phyloP scores from a whole-genome alignment of 306 rosid genomes.

The Pueraria montana region DNA sequence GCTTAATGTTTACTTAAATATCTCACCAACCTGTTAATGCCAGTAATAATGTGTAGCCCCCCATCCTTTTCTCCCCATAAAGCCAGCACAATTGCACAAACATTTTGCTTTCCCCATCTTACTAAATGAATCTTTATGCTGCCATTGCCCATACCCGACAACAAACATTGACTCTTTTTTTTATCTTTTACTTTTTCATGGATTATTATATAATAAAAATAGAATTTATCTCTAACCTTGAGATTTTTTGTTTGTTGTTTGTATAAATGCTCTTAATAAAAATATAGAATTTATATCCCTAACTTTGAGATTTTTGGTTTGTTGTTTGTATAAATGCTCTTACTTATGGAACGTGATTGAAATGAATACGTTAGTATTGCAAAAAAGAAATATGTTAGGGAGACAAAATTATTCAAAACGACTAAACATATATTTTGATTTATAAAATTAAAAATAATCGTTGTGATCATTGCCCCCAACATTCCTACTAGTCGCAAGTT shows the following conservation, averaged over 20 bases:
- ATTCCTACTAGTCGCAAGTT: too few relatives aligned
- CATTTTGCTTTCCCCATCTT: conserved; percentile 6
- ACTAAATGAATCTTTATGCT: not conserved
- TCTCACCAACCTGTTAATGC: conserved; percentile 52
- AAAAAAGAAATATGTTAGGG: too few relatives aligned
- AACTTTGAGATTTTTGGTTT: not conserved
- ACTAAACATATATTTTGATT: too few relatives aligned
- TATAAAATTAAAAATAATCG: too few relatives aligned
- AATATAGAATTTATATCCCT: too few relatives aligned
- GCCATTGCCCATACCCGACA: not conserved
- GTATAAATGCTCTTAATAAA: too few relatives aligned
- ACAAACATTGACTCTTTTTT: not conserved
- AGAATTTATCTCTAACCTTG: not conserved
- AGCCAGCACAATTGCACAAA: conserved; percentile 1
- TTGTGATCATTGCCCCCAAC: too few relatives aligned
- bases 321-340: not conserved
- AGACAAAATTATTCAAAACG: too few relatives aligned
- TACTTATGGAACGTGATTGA: not conserved
- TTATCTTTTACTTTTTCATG: not conserved
- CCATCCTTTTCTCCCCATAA: conserved; percentile 13
- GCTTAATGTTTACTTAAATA: conserved; percentile 60
- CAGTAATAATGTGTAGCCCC: conserved; percentile 46
- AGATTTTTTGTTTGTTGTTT: too few relatives aligned
- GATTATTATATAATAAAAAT: not conserved
- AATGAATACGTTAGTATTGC: not conserved